Evolutionary conservation across 78 protist species (phyloP), one percentile per base, ranked within the genome.

Genomic region (Fonticula alba): DNA sequence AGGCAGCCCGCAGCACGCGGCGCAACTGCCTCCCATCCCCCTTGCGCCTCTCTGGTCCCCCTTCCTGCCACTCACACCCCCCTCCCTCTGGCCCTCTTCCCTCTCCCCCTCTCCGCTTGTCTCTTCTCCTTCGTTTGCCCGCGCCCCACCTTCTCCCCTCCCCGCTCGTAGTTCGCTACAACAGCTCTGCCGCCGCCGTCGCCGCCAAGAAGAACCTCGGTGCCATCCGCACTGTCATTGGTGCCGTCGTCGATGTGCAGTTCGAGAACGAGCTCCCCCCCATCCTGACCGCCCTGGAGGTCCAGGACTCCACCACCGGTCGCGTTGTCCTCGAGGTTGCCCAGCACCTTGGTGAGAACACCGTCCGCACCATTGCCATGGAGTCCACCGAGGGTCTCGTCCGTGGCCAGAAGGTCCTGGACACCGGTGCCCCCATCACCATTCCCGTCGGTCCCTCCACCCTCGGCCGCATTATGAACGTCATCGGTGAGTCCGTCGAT

Each of bases 391-490:
- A 95, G 75, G 95, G 96, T 73, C 82, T 95, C 19, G 73, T 60
- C n/a, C 91, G 94, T 41, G 93, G 94, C 58, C 78, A 78, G 58
- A 0, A 0, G 15, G 96, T 89, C 11, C 40, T 60, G 24, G 85
- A 89, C 85, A 84, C 91, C 22, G 97, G 95, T 33, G 75, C 76
- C 20, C 94, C 95, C 50, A 80, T 95, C 72, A 66, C 22, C 43
- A 84, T 95, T n/a, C 99, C 99, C 41, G 97, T 89, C 29, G 99
- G 99, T 63, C 53, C 47, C 32, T 81, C 63, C 19, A 78, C 86
- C 37, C 93, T 95, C n/a, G 99, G 99, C 52, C 90, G 99, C 58
- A 89, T 95, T 75, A 84, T 95, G 75, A 95, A 95, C 89, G 99
- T 95, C 52, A 82, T 92, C 60, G 99, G 99, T 33, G 94, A 92